Conservation (phyloP, 2,329 filamentous ascomycete species). For the Aschersonia sp. region DNA sequence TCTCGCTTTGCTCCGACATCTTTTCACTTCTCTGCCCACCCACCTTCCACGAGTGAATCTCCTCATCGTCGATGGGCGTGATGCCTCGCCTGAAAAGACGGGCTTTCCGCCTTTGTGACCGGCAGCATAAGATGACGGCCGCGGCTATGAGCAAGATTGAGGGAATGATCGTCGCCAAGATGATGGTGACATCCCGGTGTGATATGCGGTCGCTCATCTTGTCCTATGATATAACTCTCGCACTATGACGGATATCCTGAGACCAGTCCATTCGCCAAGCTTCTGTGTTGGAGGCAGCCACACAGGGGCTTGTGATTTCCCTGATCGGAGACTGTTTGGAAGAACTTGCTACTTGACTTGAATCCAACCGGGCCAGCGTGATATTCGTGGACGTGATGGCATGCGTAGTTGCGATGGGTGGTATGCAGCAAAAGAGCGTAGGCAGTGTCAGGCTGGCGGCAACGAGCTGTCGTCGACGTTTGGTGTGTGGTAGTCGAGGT, state of each 20-base stretch:
- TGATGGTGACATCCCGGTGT: slow-evolving; percentile 21
- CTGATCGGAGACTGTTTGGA: no score
- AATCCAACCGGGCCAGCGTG: no score
- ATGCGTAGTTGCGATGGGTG: no score
- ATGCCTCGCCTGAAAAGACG: slow-evolving; percentile 38
- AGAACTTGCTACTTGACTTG: no score
- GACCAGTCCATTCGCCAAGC: background rate
- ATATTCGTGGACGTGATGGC: no score
- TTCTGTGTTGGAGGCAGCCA: background rate
- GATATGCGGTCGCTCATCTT: slow-evolving; percentile 1
- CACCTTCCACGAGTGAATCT: slow-evolving; percentile 49
- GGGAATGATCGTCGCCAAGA: slow-evolving; percentile 35
- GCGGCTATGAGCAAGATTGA: slow-evolving; percentile 21
- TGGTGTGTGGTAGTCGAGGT: no score
- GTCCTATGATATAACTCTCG: background rate
- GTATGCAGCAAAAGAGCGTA: no score
- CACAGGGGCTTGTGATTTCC: no score
- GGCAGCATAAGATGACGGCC: slow-evolving; percentile 21
- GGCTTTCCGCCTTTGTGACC: slow-evolving; percentile 22
- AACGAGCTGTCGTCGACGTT: no score
- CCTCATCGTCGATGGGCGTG: slow-evolving; percentile 48
- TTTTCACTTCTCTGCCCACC: slow-evolving; percentile 17
- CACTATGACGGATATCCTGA: background rate
- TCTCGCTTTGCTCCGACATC: slow-evolving; percentile 3
- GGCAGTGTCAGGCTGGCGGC: no score